phyloP scores from a whole-genome alignment of 2,329 filamentous ascomycete species.

The Epichloe coenophiala region DNA sequence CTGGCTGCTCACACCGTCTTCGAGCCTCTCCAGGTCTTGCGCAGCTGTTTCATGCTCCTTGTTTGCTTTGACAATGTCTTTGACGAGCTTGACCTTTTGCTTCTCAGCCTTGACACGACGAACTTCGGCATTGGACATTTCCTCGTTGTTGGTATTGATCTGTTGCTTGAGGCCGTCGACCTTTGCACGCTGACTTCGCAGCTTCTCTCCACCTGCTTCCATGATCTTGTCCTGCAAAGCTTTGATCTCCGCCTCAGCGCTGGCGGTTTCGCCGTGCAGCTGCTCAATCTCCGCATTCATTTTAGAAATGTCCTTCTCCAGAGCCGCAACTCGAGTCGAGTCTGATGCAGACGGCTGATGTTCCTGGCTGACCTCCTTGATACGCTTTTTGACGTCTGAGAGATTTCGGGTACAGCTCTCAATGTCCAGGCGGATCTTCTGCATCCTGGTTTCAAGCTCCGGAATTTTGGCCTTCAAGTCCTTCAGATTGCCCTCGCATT shows the following conservation, averaged over 20 bases:
- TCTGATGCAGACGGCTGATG: constrained; percentile 72
- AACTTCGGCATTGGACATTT: constrained; percentile 75
- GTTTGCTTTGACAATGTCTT: constrained; percentile 63
- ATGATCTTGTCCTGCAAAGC: constrained; percentile 91
- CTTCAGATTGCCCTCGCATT: constrained; percentile 61
- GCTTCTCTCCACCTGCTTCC: constrained; percentile 89
- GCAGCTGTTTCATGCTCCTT: constrained; percentile 63
- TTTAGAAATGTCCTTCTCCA: constrained; percentile 66
- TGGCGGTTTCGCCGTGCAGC: constrained; percentile 73
- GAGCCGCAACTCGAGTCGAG: constrained; percentile 53
- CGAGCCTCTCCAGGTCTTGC: constrained; percentile 62
- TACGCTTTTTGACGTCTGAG: constrained; percentile 67
- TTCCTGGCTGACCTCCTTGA: constrained; percentile 72
- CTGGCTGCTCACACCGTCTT: constrained; percentile 67
- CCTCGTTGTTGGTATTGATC: constrained; percentile 66
- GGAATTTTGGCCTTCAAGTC: constrained; percentile 69
- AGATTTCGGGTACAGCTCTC: constrained; percentile 79
- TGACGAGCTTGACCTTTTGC: constrained; percentile 70
- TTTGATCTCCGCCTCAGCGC: constrained; percentile 87
- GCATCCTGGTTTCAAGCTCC: constrained; percentile 74
- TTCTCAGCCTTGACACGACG: constrained; percentile 89
- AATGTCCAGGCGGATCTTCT: constrained; percentile 80
- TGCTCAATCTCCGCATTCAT: constrained; percentile 68
- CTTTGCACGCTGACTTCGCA: constrained; percentile 79
- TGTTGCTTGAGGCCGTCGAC: constrained; percentile 82